A percentile compares a stretch with the other conserved stretches of the same genome.
Evolutionary conservation across 257 asterid species (phyloP).

Genomic region (Nicotiana tabacum): DNA sequence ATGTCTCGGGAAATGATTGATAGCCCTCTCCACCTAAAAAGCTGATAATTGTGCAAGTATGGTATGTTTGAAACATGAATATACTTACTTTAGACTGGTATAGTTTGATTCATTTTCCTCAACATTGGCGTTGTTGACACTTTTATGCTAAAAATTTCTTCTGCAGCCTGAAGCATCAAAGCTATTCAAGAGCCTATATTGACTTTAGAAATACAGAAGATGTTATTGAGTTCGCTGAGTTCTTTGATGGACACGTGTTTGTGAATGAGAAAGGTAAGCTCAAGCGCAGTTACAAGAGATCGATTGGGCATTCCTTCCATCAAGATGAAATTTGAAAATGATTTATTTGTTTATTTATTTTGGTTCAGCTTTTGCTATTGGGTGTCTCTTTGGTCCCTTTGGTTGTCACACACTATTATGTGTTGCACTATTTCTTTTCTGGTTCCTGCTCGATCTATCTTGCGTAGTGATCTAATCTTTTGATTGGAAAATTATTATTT

Average conservation of each 20-base stretch:
- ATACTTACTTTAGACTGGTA: neutral
- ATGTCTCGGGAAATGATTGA: neutral
- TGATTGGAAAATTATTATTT: neutral
- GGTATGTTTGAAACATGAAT: neutral
- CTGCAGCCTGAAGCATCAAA: constrained; percentile 70
- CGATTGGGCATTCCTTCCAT: neutral
- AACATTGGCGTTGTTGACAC: neutral
- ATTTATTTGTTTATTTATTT: neutral
- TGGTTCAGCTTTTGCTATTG: neutral
- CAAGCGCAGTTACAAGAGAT: constrained; percentile 15
- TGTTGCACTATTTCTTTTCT: neutral
- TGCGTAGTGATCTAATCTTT: neutral
- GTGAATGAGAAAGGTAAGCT: constrained; percentile 88
- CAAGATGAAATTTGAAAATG: neutral
- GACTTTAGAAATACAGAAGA: constrained; percentile 72
- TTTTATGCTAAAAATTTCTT: constrained; percentile 2
- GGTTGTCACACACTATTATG: neutral
- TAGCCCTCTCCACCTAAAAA: neutral
- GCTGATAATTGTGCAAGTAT: neutral
- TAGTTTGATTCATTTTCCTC: neutral
- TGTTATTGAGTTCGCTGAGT: constrained; percentile 86
- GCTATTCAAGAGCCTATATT: constrained; percentile 71
- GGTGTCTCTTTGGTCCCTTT: neutral
- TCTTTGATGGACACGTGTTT: constrained; percentile 84
- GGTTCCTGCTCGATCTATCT: neutral